Conservation (phyloP, 768 basidiomycete genomes). For the Phanerochaete sordida region DNA sequence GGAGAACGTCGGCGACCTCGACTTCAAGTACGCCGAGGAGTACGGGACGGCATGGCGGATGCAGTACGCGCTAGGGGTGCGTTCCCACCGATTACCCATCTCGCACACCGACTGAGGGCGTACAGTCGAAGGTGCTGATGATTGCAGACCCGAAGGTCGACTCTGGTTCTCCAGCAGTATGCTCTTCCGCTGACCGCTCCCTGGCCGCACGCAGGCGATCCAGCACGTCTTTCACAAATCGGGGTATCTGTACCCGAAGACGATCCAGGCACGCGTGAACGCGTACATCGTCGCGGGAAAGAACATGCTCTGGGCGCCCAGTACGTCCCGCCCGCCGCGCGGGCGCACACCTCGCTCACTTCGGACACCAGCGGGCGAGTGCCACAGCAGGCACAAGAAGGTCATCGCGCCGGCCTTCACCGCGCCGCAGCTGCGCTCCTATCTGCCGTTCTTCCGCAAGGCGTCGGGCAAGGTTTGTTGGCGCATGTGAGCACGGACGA, state of each 20-base stretch:
- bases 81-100: not conserved
- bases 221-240: constrained; percentile 13
- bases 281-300: not conserved
- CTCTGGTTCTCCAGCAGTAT: not conserved
- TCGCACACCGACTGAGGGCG: too few relatives aligned
- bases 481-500: not conserved
- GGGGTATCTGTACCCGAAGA: constrained; percentile 15
- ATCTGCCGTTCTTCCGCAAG: constrained; percentile 23
- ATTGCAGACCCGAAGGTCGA: constrained; percentile 8
- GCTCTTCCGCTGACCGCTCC: not conserved
- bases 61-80: constrained; percentile 17
- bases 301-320: constrained; percentile 5
- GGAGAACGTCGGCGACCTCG: constrained; percentile 27
- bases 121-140: not conserved
- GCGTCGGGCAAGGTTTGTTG: constrained; percentile 16
- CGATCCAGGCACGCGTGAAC: not conserved
- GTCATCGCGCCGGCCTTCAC: constrained; percentile 33
- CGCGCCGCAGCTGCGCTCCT: constrained; percentile 21
- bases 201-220: constrained; percentile 2
- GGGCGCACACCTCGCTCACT: not conserved
- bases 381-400: constrained; percentile 29
- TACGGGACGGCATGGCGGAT: constrained; percentile 26
- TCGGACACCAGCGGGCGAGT: constrained; percentile 13
- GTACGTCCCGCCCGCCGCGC: not conserved
- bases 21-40: constrained; percentile 24